Conservation (phyloP, 441 rosid genomes). For the Aleurites moluccanus region DNA sequence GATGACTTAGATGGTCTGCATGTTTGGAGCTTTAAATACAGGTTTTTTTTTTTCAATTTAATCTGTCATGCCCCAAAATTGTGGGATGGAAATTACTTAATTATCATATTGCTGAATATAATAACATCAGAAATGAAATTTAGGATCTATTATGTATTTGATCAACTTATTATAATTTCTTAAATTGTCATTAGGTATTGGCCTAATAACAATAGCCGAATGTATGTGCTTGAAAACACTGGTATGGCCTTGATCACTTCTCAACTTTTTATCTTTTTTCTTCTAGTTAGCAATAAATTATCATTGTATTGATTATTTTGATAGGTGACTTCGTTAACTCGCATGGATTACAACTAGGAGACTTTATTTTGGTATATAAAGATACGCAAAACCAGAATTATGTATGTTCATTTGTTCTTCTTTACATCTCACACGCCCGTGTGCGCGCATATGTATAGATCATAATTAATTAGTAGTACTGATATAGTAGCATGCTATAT, state of each 20-base stretch:
- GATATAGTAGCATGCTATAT: not conserved
- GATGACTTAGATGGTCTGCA: constrained; percentile 79
- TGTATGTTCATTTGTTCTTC: constrained; percentile 40
- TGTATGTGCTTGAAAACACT: constrained; percentile 96
- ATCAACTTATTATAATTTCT: not conserved
- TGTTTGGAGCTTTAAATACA: constrained; percentile 91
- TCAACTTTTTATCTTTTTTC: not conserved
- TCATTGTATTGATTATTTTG: not conserved
- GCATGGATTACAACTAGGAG: constrained; percentile 82
- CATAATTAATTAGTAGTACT: too few species aligned
- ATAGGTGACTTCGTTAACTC: constrained; percentile 83
- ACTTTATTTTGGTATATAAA: constrained; percentile 75
- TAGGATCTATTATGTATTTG: too few species aligned
- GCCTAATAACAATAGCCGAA: constrained; percentile 97
- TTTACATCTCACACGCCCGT: too few species aligned
- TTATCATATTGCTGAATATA: not conserved
- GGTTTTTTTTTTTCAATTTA: constrained; percentile 50
- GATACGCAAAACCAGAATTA: constrained; percentile 57
- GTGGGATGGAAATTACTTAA: not conserved
- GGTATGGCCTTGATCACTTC: constrained; percentile 40
- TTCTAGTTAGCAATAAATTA: not conserved
- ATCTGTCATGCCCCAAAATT: too few species aligned
- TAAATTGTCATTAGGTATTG: constrained; percentile 62
- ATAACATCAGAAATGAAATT: not conserved
- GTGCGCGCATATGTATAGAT: too few species aligned